Percentiles rank a stretch among this genome's conserved stretches.
Conservation (phyloP, 2,329 filamentous ascomycete species). For the Fusarium mangiferae region DNA sequence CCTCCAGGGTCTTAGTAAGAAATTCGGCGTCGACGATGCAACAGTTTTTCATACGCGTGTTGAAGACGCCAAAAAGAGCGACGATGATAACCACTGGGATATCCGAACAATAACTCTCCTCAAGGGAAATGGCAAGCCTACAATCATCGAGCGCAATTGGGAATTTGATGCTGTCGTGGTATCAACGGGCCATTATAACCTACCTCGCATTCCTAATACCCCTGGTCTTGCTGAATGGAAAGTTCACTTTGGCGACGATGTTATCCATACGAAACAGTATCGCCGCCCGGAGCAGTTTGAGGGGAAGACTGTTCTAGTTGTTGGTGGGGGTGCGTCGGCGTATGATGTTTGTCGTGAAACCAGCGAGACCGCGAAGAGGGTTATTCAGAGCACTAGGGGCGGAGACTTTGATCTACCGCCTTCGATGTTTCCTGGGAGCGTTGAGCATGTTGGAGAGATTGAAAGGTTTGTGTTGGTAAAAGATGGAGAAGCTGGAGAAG, state of each 20-base stretch:
- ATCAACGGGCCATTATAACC: constrained; percentile 74
- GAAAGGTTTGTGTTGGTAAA: constrained; percentile 51
- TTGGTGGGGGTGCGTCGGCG: constrained; percentile 62
- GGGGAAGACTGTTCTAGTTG: constrained; percentile 62
- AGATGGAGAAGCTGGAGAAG: constrained; percentile 15
- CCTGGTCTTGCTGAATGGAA: constrained; percentile 69
- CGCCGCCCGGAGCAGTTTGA: constrained; percentile 68
- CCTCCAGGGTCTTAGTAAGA: constrained; percentile 66
- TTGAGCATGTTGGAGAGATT: constrained; percentile 63
- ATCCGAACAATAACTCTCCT: constrained; percentile 60
- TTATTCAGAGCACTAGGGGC: constrained; percentile 63
- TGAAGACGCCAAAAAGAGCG: constrained; percentile 58
- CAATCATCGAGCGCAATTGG: constrained; percentile 46
- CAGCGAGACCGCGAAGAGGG: constrained; percentile 48
- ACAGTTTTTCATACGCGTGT: constrained; percentile 71
- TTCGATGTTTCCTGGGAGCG: constrained; percentile 63
- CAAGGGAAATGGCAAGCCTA: constrained; percentile 30
- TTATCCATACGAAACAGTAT: constrained; percentile 79
- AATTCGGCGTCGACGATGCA: constrained; percentile 59
- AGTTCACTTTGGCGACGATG: constrained; percentile 57
- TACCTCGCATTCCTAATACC: constrained; percentile 70
- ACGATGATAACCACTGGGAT: constrained; percentile 57
- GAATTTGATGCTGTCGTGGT: constrained; percentile 73
- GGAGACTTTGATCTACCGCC: constrained; percentile 69
- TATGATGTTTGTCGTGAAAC: constrained; percentile 56